These are phyloP conservation scores for Termitomyces sp. DNA, from an alignment of 768 basidiomycete genomes.

Conservation along the genomic window DNA sequence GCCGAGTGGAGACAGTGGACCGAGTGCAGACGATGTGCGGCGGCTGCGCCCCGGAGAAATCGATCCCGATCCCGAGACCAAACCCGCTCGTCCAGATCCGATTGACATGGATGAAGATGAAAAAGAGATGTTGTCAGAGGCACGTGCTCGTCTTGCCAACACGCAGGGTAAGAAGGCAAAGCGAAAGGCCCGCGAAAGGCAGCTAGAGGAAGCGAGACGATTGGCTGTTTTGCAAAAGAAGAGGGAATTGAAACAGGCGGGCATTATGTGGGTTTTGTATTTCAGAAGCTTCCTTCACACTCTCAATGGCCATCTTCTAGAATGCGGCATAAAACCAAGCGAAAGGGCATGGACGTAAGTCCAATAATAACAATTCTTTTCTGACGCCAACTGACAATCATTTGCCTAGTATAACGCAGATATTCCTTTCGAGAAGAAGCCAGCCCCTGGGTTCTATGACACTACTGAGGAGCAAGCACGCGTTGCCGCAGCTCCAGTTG, in stretches of 20 bases:
- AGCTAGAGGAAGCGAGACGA: conserved; percentile 92
- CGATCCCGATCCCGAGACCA: conserved; percentile 98
- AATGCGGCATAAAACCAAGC: conserved; percentile 91
- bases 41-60: conserved; percentile 92
- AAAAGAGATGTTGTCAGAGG: conserved; percentile 99
- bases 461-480: conserved; percentile 91
- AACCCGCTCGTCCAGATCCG: conserved; percentile 96
- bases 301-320: conserved; percentile 27
- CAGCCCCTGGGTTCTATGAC: conserved; percentile 96
- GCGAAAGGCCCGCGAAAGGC: conserved; percentile 95
- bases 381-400: conserved; percentile 4
- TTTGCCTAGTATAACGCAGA: conserved; percentile 84
- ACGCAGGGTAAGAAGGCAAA: conserved; percentile 99
- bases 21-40: conserved; percentile 90
- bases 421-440: conserved; percentile 97
- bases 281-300: conserved; percentile 1
- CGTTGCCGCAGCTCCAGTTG: conserved; percentile 81
- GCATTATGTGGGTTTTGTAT: conserved; percentile 71
- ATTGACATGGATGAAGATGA: conserved; percentile 99
- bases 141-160: conserved; percentile 94
- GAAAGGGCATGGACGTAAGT: conserved; percentile 95
- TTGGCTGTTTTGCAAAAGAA: conserved; percentile 97
- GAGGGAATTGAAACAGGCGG: conserved; percentile 94
- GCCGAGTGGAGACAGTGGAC: conserved; percentile 72
- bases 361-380: background rate